These are phyloP conservation scores for Clarireedia homoeocarpa DNA, from an alignment of 2,329 filamentous ascomycete species.

Conservation along the genomic window DNA sequence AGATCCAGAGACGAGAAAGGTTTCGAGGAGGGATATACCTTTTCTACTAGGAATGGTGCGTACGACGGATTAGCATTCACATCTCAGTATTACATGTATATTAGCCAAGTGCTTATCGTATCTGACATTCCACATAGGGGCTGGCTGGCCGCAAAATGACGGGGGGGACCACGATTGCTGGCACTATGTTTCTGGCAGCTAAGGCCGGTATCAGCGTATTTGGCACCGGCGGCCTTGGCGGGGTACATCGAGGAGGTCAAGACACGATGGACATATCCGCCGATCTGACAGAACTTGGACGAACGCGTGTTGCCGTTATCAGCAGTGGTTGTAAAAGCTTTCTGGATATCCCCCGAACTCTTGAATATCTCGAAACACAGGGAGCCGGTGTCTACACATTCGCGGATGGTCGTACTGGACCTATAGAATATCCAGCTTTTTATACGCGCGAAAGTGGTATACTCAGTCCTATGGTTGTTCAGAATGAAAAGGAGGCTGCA, in stretches of 20 bases:
- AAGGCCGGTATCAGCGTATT: conserved; percentile 87
- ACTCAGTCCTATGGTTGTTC: conserved; percentile 67
- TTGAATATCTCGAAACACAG: conserved; percentile 68
- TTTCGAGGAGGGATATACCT: conserved; percentile 79
- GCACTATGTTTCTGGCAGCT: conserved; percentile 83
- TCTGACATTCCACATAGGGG: conserved; percentile 37
- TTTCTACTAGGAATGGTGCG: conserved; percentile 70
- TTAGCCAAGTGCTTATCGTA: background rate
- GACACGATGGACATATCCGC: conserved; percentile 88
- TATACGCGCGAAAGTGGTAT: conserved; percentile 83
- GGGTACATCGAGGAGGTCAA: conserved; percentile 85
- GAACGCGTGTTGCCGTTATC: conserved; percentile 81
- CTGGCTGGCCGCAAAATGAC: conserved; percentile 61
- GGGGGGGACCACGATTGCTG: conserved; percentile 88
- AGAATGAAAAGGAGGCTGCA: conserved; percentile 74
- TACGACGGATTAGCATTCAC: conserved; percentile 6
- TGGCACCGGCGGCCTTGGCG: conserved; percentile 88
- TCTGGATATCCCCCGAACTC: conserved; percentile 79
- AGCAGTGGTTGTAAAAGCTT: conserved; percentile 94
- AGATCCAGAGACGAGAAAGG: conserved; percentile 64
- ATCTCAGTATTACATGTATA: background rate
- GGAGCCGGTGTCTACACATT: conserved; percentile 84
- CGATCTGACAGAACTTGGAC: conserved; percentile 86
- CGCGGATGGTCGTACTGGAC: conserved; percentile 65
- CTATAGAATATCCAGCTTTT: conserved; percentile 85